Base-by-base conservation (phyloP, 108 stramenopile species). In the Cyclotella choctawhatcheeana region DNA sequence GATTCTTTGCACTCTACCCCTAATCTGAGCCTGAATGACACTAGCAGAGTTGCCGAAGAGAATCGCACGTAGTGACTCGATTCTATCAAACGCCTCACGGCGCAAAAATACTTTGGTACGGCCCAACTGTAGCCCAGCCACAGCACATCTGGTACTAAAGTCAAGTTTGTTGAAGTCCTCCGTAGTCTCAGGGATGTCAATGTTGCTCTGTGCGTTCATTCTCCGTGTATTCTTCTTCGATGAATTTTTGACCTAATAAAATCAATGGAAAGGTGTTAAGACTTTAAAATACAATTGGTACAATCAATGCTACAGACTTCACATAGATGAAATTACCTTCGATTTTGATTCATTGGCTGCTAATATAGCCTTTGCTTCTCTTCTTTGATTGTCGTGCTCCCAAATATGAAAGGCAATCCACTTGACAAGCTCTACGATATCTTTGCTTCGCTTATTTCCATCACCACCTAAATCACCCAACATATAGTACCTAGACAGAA, bases 81-180 rank as follows among this genome's bases (percentile, higher is more conserved):
- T 71, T 10, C 73, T 53, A 47, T 88, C 87, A 54, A 84, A 84
- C 63, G 84, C 84, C 25, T 74, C 67, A 17, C 83, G 77, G 20
- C 84, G 82, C 47, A 88, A 51, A 48, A 88, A 88, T 10, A 88
- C 82, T 50, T 84, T 85, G 26, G 83, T 88, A 21, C 81, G 53
- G 32, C 87, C 87, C 24, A 88, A 59, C 61, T 88, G 87, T 48
- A 79, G 55, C 30, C 83, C 83, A 5, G 78, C 71, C 27, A 73
- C 78, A 31, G 78, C 78, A 56, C 78, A 79, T 43, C 65, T 66
- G n/a, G 78, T 73, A n/a, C 78, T 67, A 56, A 79, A 79, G 35
- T 79, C 78, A 17, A 79, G 67, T 56, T 55, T 35, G 0, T 79
- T 71, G 25, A 79, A 79, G 34, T 73, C 67, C 22, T 68, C 71